Conservation (phyloP, 306 rosid species). For the Fragaria iinumae region DNA sequence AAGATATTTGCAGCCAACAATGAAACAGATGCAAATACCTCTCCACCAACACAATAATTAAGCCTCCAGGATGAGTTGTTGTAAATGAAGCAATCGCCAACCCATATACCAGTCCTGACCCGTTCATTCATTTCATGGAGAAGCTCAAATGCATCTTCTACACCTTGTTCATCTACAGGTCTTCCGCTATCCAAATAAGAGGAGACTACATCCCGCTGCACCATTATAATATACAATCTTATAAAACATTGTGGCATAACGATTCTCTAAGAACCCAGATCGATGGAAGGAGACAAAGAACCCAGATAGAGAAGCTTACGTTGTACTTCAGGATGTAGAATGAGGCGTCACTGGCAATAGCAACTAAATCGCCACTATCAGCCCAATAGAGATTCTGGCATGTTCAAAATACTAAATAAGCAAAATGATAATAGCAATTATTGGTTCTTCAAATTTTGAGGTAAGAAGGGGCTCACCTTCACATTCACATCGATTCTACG, state of each 20-base stretch:
- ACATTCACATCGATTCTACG: conserved; percentile 94
- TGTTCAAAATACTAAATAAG: conserved; percentile 15
- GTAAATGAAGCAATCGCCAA: conserved; percentile 99
- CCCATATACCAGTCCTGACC: conserved; percentile 97
- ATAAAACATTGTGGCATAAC: conserved; percentile 20
- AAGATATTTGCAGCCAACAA: conserved; percentile 1
- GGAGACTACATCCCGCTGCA: conserved; percentile 92
- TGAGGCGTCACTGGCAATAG: conserved; percentile 84
- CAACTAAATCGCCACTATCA: conserved; percentile 95
- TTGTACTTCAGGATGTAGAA: conserved; percentile 93
- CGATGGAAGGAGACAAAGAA: conserved; percentile 4
- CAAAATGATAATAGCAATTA: conserved; percentile 14
- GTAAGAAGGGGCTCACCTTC: conserved; percentile 56
- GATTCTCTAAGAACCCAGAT: not conserved
- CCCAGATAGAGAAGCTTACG: conserved; percentile 50
- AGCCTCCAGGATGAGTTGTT: conserved; percentile 97
- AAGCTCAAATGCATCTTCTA: conserved; percentile 96
- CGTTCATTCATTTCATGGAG: conserved; percentile 96
- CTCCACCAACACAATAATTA: conserved; percentile 98
- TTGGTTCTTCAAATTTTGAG: not conserved
- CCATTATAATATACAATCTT: conserved; percentile 23
- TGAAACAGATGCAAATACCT: conserved; percentile 50
- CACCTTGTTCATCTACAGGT: conserved; percentile 90
- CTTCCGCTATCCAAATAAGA: conserved; percentile 86
- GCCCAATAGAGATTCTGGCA: conserved; percentile 97